These are phyloP conservation scores for Colletotrichum spaethianum DNA, from an alignment of 2,329 filamentous ascomycete genomes.

Conservation along the genomic window DNA sequence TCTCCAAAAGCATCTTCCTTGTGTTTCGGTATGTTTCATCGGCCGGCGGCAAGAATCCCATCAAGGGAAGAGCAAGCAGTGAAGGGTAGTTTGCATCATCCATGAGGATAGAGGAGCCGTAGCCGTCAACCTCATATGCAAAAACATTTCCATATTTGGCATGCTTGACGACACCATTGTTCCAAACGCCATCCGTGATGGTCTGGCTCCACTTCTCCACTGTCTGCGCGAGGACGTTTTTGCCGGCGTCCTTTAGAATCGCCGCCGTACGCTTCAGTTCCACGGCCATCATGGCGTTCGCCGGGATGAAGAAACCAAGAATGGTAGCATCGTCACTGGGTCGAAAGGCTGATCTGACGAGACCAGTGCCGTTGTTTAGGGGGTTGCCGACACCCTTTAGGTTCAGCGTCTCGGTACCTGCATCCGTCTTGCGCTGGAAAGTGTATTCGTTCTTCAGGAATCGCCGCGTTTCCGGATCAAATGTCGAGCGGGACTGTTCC, in stretches of 20 bases:
- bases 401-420: conserved; percentile 91
- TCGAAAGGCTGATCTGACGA: conserved; percentile 92
- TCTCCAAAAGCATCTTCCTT: conserved; percentile 80
- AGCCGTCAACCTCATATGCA: conserved; percentile 90
- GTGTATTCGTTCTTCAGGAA: conserved; percentile 85
- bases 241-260: conserved; percentile 74
- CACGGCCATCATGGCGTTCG: conserved; percentile 96
- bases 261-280: conserved; percentile 83
- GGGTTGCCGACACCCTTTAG: conserved; percentile 92
- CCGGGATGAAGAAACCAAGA: conserved; percentile 93
- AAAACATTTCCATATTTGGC: conserved; percentile 84
- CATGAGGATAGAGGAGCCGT: conserved; percentile 86
- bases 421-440: conserved; percentile 84
- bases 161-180: conserved; percentile 86
- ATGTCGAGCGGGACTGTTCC: conserved; percentile 86
- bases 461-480: conserved; percentile 75
- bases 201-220: conserved; percentile 71
- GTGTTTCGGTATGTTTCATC: conserved; percentile 90
- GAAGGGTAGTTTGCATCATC: conserved; percentile 92
- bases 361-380: conserved; percentile 84
- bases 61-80: conserved; percentile 81
- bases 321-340: conserved; percentile 97
- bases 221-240: conserved; percentile 66
- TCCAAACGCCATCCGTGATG: conserved; percentile 84
- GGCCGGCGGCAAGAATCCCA: conserved; percentile 78